Evolutionary conservation across 805 yeast genomes (phyloP).

Genomic region (Huiozyma naganishii): DNA sequence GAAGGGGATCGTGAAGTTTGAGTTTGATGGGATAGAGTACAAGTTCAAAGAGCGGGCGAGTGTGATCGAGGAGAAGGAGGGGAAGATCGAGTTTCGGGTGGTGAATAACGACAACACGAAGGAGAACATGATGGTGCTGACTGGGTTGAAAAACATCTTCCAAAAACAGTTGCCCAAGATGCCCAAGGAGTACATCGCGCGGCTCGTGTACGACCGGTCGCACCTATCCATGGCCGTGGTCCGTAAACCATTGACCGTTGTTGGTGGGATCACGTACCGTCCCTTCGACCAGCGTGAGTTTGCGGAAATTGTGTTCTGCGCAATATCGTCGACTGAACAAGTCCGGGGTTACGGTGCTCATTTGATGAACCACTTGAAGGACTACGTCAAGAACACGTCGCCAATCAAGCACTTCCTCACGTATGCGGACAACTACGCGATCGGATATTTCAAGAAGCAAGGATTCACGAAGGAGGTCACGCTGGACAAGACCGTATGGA

Average conservation of each 20-base stretch:
- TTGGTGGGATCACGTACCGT: slow-evolving; percentile 93
- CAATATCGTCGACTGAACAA: slow-evolving; percentile 94
- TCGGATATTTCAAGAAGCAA: slow-evolving; percentile 96
- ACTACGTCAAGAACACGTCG: slow-evolving; percentile 82
- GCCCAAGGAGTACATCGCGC: slow-evolving; percentile 95
- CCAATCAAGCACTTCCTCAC: slow-evolving; percentile 80
- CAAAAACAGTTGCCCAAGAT: slow-evolving; percentile 96
- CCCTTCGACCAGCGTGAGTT: slow-evolving; percentile 86
- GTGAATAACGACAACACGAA: slow-evolving; percentile 87
- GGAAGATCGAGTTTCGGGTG: slow-evolving; percentile 88
- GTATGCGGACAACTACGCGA: slow-evolving; percentile 97
- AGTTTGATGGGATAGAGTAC: slow-evolving; percentile 63
- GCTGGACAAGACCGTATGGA: slow-evolving; percentile 79
- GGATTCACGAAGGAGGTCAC: slow-evolving; percentile 95
- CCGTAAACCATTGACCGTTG: slow-evolving; percentile 85
- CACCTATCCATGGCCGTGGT: slow-evolving; percentile 96
- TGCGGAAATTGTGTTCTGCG: slow-evolving; percentile 98
- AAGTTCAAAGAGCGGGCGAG: slow-evolving; percentile 88
- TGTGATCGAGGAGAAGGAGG: slow-evolving; percentile 86
- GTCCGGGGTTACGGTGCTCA: slow-evolving; percentile 99
- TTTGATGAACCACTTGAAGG: slow-evolving; percentile 93
- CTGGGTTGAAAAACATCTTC: slow-evolving; percentile 91
- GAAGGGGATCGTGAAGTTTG: slow-evolving; percentile 30
- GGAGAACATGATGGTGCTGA: slow-evolving; percentile 82
- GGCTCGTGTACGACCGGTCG: slow-evolving; percentile 87